Percentiles rank a stretch among this genome's conserved stretches.
Evolutionary conservation across 768 basidiomycete genomes (phyloP).

Genomic region (Collybia sordida): DNA sequence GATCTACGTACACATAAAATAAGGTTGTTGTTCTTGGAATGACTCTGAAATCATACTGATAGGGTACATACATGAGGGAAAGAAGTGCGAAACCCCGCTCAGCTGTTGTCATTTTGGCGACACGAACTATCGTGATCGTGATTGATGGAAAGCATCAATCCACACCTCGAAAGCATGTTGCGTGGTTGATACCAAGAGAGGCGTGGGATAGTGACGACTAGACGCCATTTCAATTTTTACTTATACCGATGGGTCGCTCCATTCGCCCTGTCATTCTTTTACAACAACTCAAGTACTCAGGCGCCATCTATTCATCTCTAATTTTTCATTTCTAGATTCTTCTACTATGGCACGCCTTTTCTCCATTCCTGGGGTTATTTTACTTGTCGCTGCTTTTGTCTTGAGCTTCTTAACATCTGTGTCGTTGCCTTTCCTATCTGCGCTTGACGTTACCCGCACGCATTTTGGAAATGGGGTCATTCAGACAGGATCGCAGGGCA

Average conservation of each 20-base stretch:
- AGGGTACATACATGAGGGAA: too few species aligned
- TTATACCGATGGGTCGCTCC: neutral
- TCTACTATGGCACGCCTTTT: constrained; percentile 25
- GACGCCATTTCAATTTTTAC: neutral
- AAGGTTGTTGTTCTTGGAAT: neutral
- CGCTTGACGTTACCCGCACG: constrained; percentile 64
- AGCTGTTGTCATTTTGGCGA: neutral
- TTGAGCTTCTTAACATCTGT: constrained; percentile 69
- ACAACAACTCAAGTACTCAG: neutral
- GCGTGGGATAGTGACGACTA: constrained; percentile 6
- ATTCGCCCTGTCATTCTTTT: neutral
- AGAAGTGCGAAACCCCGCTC: too few species aligned
- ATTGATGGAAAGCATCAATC: neutral
- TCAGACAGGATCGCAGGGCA: constrained; percentile 19
- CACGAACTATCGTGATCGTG: neutral
- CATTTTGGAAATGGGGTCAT: constrained; percentile 38
- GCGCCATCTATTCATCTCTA: constrained; percentile 1
- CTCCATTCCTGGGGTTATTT: constrained; percentile 62
- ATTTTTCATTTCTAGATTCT: neutral
- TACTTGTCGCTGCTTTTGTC: constrained; percentile 56
- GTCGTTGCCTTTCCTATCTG: constrained; percentile 68
- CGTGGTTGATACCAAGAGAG: neutral
- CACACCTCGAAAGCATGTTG: neutral
- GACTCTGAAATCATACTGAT: too few species aligned
- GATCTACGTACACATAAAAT: too few species aligned